A percentile compares a stretch with the other conserved stretches of the same genome.
Conservation (phyloP, 2,329 filamentous ascomycete species). For the Laburnicola sp. region DNA sequence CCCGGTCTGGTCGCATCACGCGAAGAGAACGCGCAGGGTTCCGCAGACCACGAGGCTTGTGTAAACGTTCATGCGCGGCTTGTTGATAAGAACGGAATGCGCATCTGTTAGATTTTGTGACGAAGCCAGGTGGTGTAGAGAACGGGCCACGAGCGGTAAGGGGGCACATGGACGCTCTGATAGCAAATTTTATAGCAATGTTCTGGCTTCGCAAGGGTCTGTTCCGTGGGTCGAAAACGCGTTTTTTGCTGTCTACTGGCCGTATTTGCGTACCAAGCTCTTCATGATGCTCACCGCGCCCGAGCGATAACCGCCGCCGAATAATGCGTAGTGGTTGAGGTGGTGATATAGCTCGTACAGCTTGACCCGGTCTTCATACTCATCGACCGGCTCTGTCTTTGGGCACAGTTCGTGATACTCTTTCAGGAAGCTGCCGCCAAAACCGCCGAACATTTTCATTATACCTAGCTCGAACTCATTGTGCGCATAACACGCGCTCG, state of each 20-base stretch:
- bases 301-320: constrained; percentile 75
- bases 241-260: constrained; percentile 1
- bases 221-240: too few species aligned
- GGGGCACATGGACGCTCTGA: neutral
- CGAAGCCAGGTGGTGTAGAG: neutral
- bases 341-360: constrained; percentile 93
- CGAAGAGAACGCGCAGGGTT: constrained; percentile 5
- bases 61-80: neutral
- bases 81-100: neutral
- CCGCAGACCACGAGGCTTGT: constrained; percentile 6
- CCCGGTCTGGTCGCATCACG: constrained; percentile 5
- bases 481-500: constrained; percentile 80
- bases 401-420: constrained; percentile 77
- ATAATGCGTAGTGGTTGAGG: constrained; percentile 84
- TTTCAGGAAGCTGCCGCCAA: constrained; percentile 69
- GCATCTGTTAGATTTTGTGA: neutral
- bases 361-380: constrained; percentile 80
- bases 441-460: constrained; percentile 96
- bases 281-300: constrained; percentile 81
- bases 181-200: neutral
- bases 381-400: constrained; percentile 75
- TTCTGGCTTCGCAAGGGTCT: too few species aligned
- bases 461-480: constrained; percentile 90
- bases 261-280: constrained; percentile 73
- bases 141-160: too few species aligned